Conservation (phyloP, 1,284 basidiomycete species). For the Moesziomyces antarcticus region DNA sequence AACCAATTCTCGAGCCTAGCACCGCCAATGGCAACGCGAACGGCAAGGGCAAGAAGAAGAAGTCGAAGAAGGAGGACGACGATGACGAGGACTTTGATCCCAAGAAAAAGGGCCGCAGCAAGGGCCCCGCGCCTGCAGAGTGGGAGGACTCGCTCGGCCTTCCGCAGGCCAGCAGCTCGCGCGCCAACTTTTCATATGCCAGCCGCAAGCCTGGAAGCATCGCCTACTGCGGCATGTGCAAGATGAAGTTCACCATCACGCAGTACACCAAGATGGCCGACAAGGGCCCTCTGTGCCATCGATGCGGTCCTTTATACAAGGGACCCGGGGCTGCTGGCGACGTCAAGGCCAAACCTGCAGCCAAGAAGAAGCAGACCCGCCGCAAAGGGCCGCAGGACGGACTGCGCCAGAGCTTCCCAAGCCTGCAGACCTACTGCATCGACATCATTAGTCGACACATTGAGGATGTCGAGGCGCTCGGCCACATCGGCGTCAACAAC, state of each 20-base stretch:
- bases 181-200: constrained; percentile 66
- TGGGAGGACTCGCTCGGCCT: constrained; percentile 64
- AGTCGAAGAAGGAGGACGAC: constrained; percentile 22
- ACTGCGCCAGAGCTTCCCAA: constrained; percentile 71
- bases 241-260: constrained; percentile 82
- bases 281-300: constrained; percentile 49
- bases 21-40: constrained; percentile 70
- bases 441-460: constrained; percentile 88
- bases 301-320: constrained; percentile 48
- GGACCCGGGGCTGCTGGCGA: constrained; percentile 19
- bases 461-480: constrained; percentile 87
- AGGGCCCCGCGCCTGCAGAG: constrained; percentile 73
- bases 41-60: constrained; percentile 69
- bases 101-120: constrained; percentile 69
- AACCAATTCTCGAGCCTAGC: constrained; percentile 64
- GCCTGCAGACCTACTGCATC: constrained; percentile 81
- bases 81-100: constrained; percentile 69
- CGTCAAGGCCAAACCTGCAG: constrained; percentile 26
- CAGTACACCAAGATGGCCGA: constrained; percentile 72
- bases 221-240: constrained; percentile 83
- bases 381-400: constrained; percentile 36
- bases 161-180: constrained; percentile 70
- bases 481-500: constrained; percentile 77
- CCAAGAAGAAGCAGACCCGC: constrained; percentile 39
- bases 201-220: constrained; percentile 77